Evolutionary conservation across 1,284 basidiomycete species (phyloP).

Genomic region (Fomes fomentarius): DNA sequence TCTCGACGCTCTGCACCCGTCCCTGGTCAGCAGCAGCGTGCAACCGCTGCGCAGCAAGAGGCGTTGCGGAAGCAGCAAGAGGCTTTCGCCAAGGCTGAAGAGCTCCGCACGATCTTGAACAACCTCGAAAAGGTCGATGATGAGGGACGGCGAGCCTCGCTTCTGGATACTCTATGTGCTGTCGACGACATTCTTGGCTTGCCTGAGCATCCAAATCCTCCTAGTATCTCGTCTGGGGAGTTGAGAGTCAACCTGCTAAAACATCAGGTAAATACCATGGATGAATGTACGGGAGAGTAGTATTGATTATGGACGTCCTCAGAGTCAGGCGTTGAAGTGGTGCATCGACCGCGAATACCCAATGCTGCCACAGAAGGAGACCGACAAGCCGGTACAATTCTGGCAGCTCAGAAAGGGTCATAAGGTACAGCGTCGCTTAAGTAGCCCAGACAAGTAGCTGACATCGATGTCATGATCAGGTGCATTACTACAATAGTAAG

Average conservation of each 20-base stretch:
- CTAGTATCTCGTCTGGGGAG: slow-evolving; percentile 64
- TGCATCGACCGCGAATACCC: slow-evolving; percentile 80
- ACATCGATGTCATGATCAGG: slow-evolving; percentile 34
- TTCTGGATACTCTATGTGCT: slow-evolving; percentile 71
- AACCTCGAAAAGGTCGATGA: slow-evolving; percentile 78
- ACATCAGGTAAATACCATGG: slow-evolving; percentile 62
- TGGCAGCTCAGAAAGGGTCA: slow-evolving; percentile 71
- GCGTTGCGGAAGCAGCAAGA: slow-evolving; percentile 52
- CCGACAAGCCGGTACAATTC: slow-evolving; percentile 83
- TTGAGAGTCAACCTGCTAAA: slow-evolving; percentile 73
- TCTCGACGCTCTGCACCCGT: slow-evolving; percentile 8
- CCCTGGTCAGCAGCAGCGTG: slow-evolving; percentile 14
- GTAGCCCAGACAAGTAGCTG: too few relatives aligned
- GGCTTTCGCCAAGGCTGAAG: slow-evolving; percentile 58
- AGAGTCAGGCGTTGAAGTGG: slow-evolving; percentile 82
- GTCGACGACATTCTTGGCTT: slow-evolving; percentile 70
- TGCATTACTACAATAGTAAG: slow-evolving; percentile 71
- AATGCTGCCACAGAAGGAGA: slow-evolving; percentile 61
- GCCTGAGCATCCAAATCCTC: slow-evolving; percentile 68
- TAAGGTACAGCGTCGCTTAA: slow-evolving; percentile 52
- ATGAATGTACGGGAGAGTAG: slow-evolving; percentile 8
- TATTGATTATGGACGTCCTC: slow-evolving; percentile 5
- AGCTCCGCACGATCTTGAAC: slow-evolving; percentile 66
- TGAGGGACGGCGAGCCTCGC: slow-evolving; percentile 68
- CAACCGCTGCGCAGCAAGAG: slow-evolving; percentile 36